Conservation (phyloP, 441 rosid species). For the Aquilaria agallochum region DNA sequence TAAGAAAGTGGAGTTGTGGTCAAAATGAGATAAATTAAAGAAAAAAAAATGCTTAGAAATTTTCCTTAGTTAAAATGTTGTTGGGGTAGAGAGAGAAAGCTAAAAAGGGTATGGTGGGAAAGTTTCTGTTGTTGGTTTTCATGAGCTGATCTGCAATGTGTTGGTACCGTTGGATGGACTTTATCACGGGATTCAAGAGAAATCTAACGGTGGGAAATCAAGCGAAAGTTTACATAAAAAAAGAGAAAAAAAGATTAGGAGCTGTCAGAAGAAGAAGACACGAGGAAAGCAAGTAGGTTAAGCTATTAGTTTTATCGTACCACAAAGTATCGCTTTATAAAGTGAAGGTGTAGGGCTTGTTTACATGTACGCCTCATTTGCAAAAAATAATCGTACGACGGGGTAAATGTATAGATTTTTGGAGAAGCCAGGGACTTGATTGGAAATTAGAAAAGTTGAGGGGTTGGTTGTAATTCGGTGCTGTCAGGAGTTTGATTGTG, state of each 20-base stretch:
- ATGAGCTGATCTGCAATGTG: neutral
- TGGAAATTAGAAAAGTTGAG: too few relatives aligned
- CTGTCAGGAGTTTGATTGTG: neutral
- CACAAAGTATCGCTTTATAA: too few relatives aligned
- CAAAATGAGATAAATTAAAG: conserved; percentile 27
- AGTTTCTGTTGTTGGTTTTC: conserved; percentile 1
- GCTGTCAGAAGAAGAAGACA: neutral
- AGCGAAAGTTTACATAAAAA: neutral
- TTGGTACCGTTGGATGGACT: conserved; percentile 23
- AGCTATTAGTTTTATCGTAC: too few relatives aligned
- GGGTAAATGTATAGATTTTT: neutral
- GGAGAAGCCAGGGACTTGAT: neutral
- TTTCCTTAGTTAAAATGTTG: neutral
- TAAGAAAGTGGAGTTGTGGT: conserved; percentile 28
- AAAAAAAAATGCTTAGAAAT: neutral
- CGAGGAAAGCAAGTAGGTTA: too few relatives aligned
- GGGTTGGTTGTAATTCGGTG: too few relatives aligned
- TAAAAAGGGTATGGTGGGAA: too few relatives aligned
- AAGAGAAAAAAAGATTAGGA: neutral
- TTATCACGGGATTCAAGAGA: neutral
- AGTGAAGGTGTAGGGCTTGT: too few relatives aligned
- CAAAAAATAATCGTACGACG: neutral
- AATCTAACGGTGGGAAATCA: conserved; percentile 13
- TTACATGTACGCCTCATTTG: too few relatives aligned
- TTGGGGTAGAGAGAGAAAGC: conserved; percentile 4